Evolutionary conservation across 306 rosid genomes (phyloP), one percentile per base, ranked within the genome.

Genomic region (Quercus ilex): DNA sequence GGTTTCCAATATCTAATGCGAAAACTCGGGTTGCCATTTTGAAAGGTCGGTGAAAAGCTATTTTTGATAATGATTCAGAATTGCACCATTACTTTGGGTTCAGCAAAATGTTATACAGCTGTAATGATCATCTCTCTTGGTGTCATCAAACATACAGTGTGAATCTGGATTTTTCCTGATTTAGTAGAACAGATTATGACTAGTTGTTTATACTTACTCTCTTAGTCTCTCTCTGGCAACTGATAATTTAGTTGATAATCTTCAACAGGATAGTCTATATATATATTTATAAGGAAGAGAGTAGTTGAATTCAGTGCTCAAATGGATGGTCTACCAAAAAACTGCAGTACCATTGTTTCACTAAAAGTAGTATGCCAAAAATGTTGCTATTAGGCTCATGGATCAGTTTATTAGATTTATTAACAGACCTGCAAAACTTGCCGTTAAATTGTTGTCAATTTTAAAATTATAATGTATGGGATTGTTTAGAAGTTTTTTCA

Each of bases 11-110:
- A 73, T 93, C 99, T 57, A 96, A 93, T 87, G 97, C 97, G 62
- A 96, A 96, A 90, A 93, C 98, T 67, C 87, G 99, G 85, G 98
- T 96, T 87, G 77, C 98, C 80, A 93, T 96, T 82, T 77, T 93
- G 75, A 96, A 93, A 90, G 98, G 99, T 90, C 68, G 69, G 94
- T 84, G n/a, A 49, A 49, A 49, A 26, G 23, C 52, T 71, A 64
- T 56, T 59, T 73, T 82, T 68, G 43, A 56, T 46, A 56, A n/a
- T 63, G 35, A 57, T 53, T 82, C 35, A 35, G 73, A 72, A 3
- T 20, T 56, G 73, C 20, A 14, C 69, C 43, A 71, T 67, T 70
- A 38, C 56, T 79, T 74, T 23, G 59, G 55, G 28, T 25, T 64
- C 5, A 58, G 71, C 41, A 63, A 35, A 70, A 35, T 57, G 68